Evolutionary conservation across 1,284 basidiomycete genomes (phyloP).

Genomic region (Ceratobasidium sp.): DNA sequence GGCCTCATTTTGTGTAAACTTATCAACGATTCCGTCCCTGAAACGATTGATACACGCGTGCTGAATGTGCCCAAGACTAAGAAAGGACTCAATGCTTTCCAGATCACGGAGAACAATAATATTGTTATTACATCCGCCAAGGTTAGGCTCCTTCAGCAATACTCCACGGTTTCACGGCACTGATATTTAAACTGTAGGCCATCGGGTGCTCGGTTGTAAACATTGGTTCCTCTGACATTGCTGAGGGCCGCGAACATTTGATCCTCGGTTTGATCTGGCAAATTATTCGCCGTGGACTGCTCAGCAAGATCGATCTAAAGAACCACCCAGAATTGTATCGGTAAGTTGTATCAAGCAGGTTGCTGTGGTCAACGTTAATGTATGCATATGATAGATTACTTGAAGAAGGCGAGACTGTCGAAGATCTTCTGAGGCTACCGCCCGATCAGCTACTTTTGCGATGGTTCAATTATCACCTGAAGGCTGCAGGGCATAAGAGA

Average conservation of each 20-base stretch:
- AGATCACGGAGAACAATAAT: constrained; percentile 99
- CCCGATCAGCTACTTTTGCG: constrained; percentile 96
- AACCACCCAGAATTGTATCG: constrained; percentile 97
- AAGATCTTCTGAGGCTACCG: constrained; percentile 92
- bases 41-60: constrained; percentile 98
- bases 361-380: neutral
- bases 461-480: constrained; percentile 99
- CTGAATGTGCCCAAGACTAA: constrained; percentile 87
- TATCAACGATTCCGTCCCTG: constrained; percentile 98
- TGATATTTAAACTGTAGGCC: constrained; percentile 61
- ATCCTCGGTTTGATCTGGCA: constrained; percentile 99
- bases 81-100: constrained; percentile 93
- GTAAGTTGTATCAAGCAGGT: neutral
- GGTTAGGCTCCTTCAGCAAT: constrained; percentile 43
- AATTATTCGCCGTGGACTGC: constrained; percentile 93
- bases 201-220: constrained; percentile 99
- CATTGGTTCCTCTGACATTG: constrained; percentile 93
- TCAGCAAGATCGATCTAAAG: constrained; percentile 98
- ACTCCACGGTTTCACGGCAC: neutral
- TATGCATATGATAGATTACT: constrained; percentile 66
- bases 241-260: constrained; percentile 95
- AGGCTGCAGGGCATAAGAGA: constrained; percentile 92
- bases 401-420: constrained; percentile 96
- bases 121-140: constrained; percentile 98
- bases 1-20: constrained; percentile 97